Base-by-base conservation (phyloP, 768 basidiomycete genomes). In the Obba rivulosa region DNA sequence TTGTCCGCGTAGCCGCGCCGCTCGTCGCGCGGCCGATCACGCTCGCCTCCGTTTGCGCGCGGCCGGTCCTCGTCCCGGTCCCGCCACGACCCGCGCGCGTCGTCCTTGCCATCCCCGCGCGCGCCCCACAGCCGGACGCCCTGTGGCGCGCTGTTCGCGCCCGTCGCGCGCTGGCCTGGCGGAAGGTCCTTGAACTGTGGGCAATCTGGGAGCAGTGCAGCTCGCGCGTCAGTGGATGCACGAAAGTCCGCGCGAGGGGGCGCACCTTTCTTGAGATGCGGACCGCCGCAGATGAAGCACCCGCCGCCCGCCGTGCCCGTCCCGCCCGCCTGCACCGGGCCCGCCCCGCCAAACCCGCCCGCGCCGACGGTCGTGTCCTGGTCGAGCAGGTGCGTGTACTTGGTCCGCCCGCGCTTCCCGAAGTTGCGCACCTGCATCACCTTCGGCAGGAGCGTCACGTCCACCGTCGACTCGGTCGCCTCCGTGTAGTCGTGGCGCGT, bases 391-490 rank as follows among this genome's bases (percentile, higher is more conserved):
- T 99, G 95, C 14, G 96, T 98, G 59, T 98, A 98, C 70, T 99
- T 94, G 24, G 91, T 92, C 40, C 87, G 83, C 62, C 89, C 82
- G 51, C 90, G 83, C 67, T 92, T 93, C 40, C 92, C 91, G 61
- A 94, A 97, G 69, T 97, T 85, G 66, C 83, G 85, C 60, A 94
- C 91, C 69, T 98, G 96, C 94, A 98, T 95, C 49, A 96, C 87
- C 69, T 90, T 81, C 8, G 96, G 96, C 24, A 99, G 75, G 54
- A 91, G 53, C 1, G 90, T 85, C 31, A 98, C 79, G 60, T 98
- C 95, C 50, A 95, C 63, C 0, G 90, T 87, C 18, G 88, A 91
- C 62, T 85, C 84, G 2, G 92, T 95, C 14, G 90, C 87, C 61
- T 90, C 90, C 0, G 92, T 93, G 62, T 72, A 97, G 66, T 98